Conservation (phyloP, 331 rosid species). For the Arachis monticola region DNA sequence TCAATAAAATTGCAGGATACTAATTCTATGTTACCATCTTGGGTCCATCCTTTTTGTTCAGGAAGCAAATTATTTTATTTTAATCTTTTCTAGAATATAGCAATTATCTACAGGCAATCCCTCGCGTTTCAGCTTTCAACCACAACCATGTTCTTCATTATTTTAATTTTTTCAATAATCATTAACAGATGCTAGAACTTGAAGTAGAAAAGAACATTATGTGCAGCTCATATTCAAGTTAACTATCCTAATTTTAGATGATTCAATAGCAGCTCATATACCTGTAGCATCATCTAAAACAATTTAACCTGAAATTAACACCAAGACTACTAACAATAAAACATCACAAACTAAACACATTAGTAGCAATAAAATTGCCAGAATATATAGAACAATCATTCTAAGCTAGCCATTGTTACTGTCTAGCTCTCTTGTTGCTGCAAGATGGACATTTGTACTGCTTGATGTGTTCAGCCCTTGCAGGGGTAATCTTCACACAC, state of each 20-base stretch:
- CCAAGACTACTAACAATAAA: constrained; percentile 39
- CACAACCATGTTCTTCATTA: neutral
- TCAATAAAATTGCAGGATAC: too few species aligned
- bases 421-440: constrained; percentile 80
- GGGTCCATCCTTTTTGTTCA: too few species aligned
- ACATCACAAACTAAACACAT: too few species aligned
- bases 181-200: neutral
- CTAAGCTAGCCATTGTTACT: constrained; percentile 46
- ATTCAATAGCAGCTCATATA: constrained; percentile 22
- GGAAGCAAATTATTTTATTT: too few species aligned
- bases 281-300: constrained; percentile 31
- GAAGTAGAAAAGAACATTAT: constrained; percentile 4
- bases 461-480: constrained; percentile 82
- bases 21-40: too few species aligned
- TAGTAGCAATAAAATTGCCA: too few species aligned
- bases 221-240: constrained; percentile 21
- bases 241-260: constrained; percentile 40
- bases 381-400: constrained; percentile 1
- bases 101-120: neutral
- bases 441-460: constrained; percentile 91
- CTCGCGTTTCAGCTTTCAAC: neutral
- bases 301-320: constrained; percentile 44
- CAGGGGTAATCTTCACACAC: constrained; percentile 85
- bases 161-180: neutral
- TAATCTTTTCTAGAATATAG: too few species aligned